Evolutionary conservation across 306 rosid species (phyloP), one percentile per base, ranked within the genome.

Genomic region (Cyclanthera cordifolia): DNA sequence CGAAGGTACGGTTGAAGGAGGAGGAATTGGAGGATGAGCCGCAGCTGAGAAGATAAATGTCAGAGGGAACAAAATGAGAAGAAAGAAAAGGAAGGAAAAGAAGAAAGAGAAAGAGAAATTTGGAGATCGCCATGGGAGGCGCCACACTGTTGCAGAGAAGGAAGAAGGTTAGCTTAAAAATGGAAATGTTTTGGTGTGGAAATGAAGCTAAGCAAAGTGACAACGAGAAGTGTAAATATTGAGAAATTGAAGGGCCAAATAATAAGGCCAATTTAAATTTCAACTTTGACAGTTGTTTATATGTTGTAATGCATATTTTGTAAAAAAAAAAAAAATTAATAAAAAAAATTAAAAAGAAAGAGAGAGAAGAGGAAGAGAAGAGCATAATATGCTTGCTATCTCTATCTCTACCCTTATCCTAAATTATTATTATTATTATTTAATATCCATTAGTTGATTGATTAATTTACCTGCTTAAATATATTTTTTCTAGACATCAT

Each of bases 11-110:
- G 76, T 78, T 81, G 79, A 78, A 78, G 77, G 74, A 68, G 6
- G 91, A 73, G 72, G 69, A 69, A 81, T 88, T 90, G 80, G 54
- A 72, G 69, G 76, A 55, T 28, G 97, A 83, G 73, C 99, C 97
- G 76, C 95, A 90, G 79, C 75, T 94, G 81, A 94, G 72, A 8
- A 94, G 91, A 72, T 78, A 86, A 76, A 85, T 83, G 49, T 94
- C 97, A 34, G 32, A 24, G 50, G 97, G 97, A 77, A 75, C 76
- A 80, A 94, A 88, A 32, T 84, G 75, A 73, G 77, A n/a, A 8
- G 90, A 79, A 57, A 59, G 41, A 46, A 47, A 76, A 60, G 82
- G 76, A 23, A 76, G 51, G 6, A 85, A 55, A 27, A 82, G 72
- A 20, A 77, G 34, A 60, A 2, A 17, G 59, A 47, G 45, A 75